phyloP scores from a whole-genome alignment of 305 asterid species.

The Rubia peregrina region DNA sequence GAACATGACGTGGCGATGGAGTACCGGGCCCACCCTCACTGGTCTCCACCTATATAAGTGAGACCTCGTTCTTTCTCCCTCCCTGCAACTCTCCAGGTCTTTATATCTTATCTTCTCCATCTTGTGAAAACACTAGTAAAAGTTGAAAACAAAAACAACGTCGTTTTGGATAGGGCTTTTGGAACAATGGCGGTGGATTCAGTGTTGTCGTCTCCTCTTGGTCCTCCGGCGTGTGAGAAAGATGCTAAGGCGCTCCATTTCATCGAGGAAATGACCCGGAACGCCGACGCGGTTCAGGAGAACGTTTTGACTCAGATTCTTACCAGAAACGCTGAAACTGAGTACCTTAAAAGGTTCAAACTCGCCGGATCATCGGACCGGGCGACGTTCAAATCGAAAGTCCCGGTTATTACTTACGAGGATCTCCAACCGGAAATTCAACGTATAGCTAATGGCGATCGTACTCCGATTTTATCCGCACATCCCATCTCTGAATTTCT shows the following conservation, averaged over 20 bases:
- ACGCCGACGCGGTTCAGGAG: slow-evolving; percentile 70
- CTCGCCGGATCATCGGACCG: slow-evolving; percentile 67
- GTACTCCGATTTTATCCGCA: slow-evolving; percentile 73
- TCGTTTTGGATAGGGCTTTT: neutral
- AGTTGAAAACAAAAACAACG: neutral
- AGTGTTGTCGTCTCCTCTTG: slow-evolving; percentile 60
- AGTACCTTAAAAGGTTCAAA: slow-evolving; percentile 48
- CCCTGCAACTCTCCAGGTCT: neutral
- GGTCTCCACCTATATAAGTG: slow-evolving; percentile 34
- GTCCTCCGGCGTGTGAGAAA: slow-evolving; percentile 81
- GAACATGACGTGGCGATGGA: slow-evolving; percentile 29
- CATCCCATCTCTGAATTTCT: slow-evolving; percentile 92
- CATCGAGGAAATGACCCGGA: slow-evolving; percentile 86
- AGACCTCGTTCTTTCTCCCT: slow-evolving; percentile 6
- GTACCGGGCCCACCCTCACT: neutral
- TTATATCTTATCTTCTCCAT: neutral
- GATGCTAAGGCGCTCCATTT: slow-evolving; percentile 88
- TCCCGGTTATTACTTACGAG: slow-evolving; percentile 80
- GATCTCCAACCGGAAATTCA: slow-evolving; percentile 88
- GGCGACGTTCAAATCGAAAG: slow-evolving; percentile 51
- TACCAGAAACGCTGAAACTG: slow-evolving; percentile 63
- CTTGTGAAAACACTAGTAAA: too few relatives aligned
- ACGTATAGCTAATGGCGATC: slow-evolving; percentile 86
- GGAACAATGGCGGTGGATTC: slow-evolving; percentile 78
- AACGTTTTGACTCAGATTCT: slow-evolving; percentile 58